Percentiles rank a stretch among this genome's conserved stretches.
Conservation (phyloP, 305 asterid genomes). For the Striga hermonthica region DNA sequence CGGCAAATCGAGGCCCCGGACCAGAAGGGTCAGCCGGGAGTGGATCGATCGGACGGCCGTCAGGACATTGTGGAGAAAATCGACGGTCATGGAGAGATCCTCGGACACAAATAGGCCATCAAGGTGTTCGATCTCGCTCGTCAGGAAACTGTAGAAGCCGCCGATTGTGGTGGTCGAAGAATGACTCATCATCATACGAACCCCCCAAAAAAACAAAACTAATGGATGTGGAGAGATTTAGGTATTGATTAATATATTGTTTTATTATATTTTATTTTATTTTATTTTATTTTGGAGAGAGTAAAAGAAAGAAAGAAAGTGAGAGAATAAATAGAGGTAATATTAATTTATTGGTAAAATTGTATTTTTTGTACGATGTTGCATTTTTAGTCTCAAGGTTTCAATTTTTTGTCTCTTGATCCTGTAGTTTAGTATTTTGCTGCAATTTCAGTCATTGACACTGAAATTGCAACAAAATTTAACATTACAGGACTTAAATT, state of each 20-base stretch:
- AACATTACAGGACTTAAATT: no score
- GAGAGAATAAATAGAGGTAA: no score
- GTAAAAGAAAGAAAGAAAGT: constrained; percentile 19
- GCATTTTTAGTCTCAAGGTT: no score
- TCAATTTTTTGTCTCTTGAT: no score
- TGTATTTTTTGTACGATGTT: no score
- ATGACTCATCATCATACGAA: constrained; percentile 57
- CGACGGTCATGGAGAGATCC: constrained; percentile 50
- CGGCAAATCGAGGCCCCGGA: constrained; percentile 57
- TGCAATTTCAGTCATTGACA: no score
- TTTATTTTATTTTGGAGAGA: not conserved
- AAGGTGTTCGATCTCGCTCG: constrained; percentile 55
- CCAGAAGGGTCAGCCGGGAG: constrained; percentile 48
- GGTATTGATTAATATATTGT: not conserved
- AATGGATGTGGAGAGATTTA: not conserved
- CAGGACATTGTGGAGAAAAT: constrained; percentile 56
- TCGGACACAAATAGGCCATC: constrained; percentile 49
- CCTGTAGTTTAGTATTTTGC: no score
- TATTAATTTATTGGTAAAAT: no score
- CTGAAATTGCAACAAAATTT: no score
- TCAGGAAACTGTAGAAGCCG: constrained; percentile 61
- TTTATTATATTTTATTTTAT: not conserved
- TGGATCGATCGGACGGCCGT: constrained; percentile 60
- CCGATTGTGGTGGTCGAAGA: constrained; percentile 44
- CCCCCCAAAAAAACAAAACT: not conserved